phyloP scores from a whole-genome alignment of 345 rosid species.

The Citrus unshiu region DNA sequence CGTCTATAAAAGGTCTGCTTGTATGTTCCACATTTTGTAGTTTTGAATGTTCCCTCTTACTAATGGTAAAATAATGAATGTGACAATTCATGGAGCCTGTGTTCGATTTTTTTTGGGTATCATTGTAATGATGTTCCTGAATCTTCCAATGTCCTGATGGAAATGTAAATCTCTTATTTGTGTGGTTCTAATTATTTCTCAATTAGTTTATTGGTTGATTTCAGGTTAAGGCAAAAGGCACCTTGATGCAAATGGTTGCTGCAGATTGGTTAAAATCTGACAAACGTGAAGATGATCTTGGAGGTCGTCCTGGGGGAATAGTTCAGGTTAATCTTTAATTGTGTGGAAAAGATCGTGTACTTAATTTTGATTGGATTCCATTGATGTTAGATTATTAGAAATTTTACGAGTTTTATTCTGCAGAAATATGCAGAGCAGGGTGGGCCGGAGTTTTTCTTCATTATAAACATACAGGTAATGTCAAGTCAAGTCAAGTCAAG shows the following conservation, averaged over 20 bases:
- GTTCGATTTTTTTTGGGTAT: slow-evolving; percentile 2
- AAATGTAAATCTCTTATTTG: not conserved
- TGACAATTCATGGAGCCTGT: not conserved
- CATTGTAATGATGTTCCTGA: not conserved
- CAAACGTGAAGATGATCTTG: slow-evolving; percentile 91
- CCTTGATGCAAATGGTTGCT: slow-evolving; percentile 91
- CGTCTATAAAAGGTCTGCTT: not conserved
- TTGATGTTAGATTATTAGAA: slow-evolving; percentile 10
- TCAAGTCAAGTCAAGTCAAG: slow-evolving; percentile 4
- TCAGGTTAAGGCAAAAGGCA: slow-evolving; percentile 84
- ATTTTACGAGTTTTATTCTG: slow-evolving; percentile 18
- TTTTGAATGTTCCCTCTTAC: not conserved
- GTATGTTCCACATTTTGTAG: not conserved
- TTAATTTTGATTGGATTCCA: slow-evolving; percentile 1
- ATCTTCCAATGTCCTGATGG: not conserved
- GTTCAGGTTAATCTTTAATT: slow-evolving; percentile 60
- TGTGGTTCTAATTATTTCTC: slow-evolving; percentile 2
- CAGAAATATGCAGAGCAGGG: slow-evolving; percentile 94
- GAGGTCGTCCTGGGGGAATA: slow-evolving; percentile 80
- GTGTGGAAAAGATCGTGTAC: not conserved
- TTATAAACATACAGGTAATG: slow-evolving; percentile 81
- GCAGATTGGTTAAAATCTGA: slow-evolving; percentile 94
- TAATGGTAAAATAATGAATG: not conserved
- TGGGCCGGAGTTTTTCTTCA: slow-evolving; percentile 87
- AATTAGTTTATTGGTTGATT: slow-evolving; percentile 10